phyloP scores from a whole-genome alignment of 306 rosid species.

The Rosa persica region DNA sequence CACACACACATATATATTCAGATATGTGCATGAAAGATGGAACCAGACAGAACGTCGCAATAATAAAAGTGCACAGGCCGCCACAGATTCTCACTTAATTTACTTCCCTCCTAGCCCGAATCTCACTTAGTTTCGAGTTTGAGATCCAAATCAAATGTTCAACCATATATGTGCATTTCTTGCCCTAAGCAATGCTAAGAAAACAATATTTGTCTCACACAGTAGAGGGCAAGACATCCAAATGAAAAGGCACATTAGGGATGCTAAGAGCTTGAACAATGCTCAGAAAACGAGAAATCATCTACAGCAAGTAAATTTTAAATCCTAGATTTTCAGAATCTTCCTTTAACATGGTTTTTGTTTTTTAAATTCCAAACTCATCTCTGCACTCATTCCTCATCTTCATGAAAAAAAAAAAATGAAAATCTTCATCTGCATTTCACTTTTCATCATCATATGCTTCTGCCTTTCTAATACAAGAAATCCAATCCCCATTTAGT shows the following conservation, averaged over 20 bases:
- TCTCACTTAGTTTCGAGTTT: background rate
- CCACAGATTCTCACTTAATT: background rate
- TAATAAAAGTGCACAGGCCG: background rate
- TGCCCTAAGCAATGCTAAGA: background rate
- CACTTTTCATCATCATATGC: background rate
- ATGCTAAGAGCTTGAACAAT: background rate
- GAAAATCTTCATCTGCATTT: background rate
- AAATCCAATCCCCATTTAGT: background rate
- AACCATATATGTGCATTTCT: background rate
- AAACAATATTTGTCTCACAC: background rate
- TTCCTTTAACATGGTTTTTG: background rate
- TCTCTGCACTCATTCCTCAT: too few relatives aligned
- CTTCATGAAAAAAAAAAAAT: background rate
- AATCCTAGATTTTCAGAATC: background rate
- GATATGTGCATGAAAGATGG: background rate
- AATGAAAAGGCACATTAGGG: background rate
- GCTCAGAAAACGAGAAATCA: background rate
- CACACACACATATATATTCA: background rate
- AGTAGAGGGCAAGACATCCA: background rate
- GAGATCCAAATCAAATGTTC: background rate
- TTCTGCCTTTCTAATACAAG: background rate
- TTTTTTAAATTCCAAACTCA: background rate
- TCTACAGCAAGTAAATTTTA: background rate
- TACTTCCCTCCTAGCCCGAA: background rate
- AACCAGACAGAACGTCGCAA: background rate